phyloP scores from a whole-genome alignment of 2,329 filamentous ascomycete species.

The Colletotrichum chlorophyti region DNA sequence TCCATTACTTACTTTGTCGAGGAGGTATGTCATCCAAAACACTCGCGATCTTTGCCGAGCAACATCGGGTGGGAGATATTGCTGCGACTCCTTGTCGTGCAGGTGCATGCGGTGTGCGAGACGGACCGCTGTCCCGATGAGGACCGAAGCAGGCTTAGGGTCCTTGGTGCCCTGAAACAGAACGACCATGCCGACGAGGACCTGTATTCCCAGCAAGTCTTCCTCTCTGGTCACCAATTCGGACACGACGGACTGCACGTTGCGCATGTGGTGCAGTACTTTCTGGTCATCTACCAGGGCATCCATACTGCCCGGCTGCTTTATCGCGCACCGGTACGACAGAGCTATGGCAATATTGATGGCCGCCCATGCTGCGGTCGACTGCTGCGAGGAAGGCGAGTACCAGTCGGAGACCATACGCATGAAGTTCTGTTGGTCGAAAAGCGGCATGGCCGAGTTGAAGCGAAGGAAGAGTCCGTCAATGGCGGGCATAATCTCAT shows the following conservation, averaged over 20 bases:
- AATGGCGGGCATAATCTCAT: conserved; percentile 42
- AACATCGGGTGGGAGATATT: conserved; percentile 36
- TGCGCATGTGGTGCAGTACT: conserved; percentile 40
- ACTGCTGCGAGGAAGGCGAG: conserved; percentile 29
- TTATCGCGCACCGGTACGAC: conserved; percentile 35
- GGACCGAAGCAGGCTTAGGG: conserved; percentile 42
- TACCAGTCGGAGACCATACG: conserved; percentile 44
- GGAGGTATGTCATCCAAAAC: conserved; percentile 49
- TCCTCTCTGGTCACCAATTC: conserved; percentile 45
- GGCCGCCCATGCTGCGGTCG: conserved; percentile 39
- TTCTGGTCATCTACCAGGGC: conserved; percentile 27
- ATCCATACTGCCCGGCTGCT: conserved; percentile 31
- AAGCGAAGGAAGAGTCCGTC: conserved; percentile 45
- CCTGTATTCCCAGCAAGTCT: conserved; percentile 46
- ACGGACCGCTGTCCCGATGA: conserved; percentile 47
- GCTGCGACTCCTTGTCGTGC: conserved; percentile 37
- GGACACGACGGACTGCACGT: conserved; percentile 45
- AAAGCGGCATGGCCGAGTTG: conserved; percentile 45
- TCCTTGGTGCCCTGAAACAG: conserved; percentile 46
- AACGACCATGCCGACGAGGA: conserved; percentile 45
- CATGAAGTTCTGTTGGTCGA: conserved; percentile 44
- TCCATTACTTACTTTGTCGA: conserved; percentile 43
- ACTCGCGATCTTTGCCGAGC: conserved; percentile 43
- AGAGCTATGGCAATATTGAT: conserved; percentile 48
- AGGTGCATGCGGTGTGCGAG: conserved; percentile 44